phyloP scores from a whole-genome alignment of 2,329 filamentous ascomycete genomes.

The Trichoderma guizhouense region DNA sequence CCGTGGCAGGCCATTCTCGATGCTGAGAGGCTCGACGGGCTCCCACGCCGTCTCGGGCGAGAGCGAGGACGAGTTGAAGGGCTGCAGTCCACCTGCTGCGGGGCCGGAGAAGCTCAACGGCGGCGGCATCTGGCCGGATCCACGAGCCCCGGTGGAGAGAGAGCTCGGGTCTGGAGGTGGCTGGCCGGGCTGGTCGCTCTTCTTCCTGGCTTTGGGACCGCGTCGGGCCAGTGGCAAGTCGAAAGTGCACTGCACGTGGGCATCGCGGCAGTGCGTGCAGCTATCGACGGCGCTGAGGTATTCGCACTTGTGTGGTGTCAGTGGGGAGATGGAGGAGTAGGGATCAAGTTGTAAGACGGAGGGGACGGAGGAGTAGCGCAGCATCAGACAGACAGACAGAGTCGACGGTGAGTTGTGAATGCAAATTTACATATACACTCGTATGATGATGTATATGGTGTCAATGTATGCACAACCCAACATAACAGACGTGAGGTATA shows the following conservation, averaged over 20 bases:
- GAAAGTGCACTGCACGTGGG: slow-evolving; percentile 35
- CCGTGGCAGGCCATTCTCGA: slow-evolving; percentile 15
- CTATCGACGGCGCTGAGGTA: slow-evolving; percentile 23
- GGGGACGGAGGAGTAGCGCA: neutral
- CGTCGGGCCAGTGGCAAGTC: slow-evolving; percentile 37
- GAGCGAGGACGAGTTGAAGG: slow-evolving; percentile 12
- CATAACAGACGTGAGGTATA: neutral
- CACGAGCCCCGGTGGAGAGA: slow-evolving; percentile 10
- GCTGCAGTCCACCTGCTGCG: slow-evolving; percentile 13
- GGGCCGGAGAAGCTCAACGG: slow-evolving; percentile 12
- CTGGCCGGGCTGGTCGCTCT: slow-evolving; percentile 19
- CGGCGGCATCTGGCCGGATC: slow-evolving; percentile 13
- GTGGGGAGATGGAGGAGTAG: neutral
- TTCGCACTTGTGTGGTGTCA: slow-evolving; percentile 28
- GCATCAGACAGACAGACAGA: neutral
- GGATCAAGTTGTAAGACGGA: neutral
- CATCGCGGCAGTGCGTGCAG: slow-evolving; percentile 35
- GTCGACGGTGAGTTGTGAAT: neutral
- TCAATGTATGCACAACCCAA: neutral
- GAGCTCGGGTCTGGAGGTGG: slow-evolving; percentile 18
- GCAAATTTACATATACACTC: neutral
- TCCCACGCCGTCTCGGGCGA: slow-evolving; percentile 19
- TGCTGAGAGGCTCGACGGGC: slow-evolving; percentile 7
- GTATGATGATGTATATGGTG: neutral
- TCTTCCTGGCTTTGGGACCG: slow-evolving; percentile 36